A percentile compares a stretch with the other conserved stretches of the same genome.
These are phyloP conservation scores for Carex arenaria DNA, from an alignment of 202 grass and related monocot species.

Conservation along the genomic window DNA sequence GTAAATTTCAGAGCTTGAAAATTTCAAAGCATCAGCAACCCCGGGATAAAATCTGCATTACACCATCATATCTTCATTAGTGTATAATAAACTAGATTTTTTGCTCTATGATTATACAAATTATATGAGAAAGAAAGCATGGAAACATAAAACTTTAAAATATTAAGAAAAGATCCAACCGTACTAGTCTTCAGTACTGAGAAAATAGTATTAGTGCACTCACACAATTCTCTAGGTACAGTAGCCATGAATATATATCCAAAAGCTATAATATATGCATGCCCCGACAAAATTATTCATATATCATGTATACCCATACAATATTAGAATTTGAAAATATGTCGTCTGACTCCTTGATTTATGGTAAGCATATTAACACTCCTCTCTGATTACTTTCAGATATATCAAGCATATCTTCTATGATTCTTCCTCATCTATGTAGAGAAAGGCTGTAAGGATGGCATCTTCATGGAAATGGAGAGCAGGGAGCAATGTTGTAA, in stretches of 20 bases:
- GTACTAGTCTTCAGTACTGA: neutral
- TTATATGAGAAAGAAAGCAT: neutral
- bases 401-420: neutral
- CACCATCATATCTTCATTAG: neutral
- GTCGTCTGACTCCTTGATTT: neutral
- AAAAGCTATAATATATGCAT: neutral
- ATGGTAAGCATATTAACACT: neutral
- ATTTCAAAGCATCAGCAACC: conserved; percentile 82
- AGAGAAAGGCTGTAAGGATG: neutral
- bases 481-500: too few relatives aligned
- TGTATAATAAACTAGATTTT: neutral
- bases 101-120: neutral
- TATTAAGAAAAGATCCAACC: neutral
- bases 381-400: neutral
- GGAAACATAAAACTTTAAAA: neutral
- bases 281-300: neutral
- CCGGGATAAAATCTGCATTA: conserved; percentile 79
- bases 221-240: neutral
- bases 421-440: neutral
- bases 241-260: neutral
- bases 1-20: conserved; percentile 84
- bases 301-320: neutral
- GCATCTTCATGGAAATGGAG: neutral
- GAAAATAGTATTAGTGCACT: neutral
- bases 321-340: neutral